phyloP scores from a whole-genome alignment of 1,284 basidiomycete genomes.

The Leccinum pallidistipes region DNA sequence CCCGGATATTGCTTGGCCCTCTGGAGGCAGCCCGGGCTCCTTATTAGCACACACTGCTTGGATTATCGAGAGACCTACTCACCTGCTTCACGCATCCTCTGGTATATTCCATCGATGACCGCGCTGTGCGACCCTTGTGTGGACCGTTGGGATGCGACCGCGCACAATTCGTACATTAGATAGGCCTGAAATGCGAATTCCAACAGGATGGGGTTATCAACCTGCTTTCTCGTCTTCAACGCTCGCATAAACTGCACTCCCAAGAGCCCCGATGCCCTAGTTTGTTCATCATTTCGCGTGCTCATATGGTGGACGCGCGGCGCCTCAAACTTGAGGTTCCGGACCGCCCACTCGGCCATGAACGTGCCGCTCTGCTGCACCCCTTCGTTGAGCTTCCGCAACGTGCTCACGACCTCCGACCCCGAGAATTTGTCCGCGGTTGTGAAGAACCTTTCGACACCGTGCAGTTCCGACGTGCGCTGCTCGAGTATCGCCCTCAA shows the following conservation, averaged over 20 bases:
- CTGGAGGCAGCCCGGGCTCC: conserved; percentile 2
- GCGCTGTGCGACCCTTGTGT: conserved; percentile 11
- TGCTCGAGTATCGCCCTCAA: background rate
- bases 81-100: conserved; percentile 19
- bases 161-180: conserved; percentile 12
- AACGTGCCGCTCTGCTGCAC: conserved; percentile 16
- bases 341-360: conserved; percentile 17
- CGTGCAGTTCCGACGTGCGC: conserved; percentile 18
- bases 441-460: conserved; percentile 17
- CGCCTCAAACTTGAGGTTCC: conserved; percentile 3
- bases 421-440: conserved; percentile 19
- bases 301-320: background rate
- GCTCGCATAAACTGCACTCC: conserved; percentile 12
- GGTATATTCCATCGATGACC: conserved; percentile 20
- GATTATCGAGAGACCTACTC: background rate
- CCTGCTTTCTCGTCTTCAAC: conserved; percentile 12
- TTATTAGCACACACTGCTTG: background rate
- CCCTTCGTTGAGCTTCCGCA: conserved; percentile 19
- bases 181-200: conserved; percentile 24
- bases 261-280: conserved; percentile 6
- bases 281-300: conserved; percentile 5
- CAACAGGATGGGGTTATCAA: conserved; percentile 14
- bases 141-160: conserved; percentile 16
- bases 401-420: conserved; percentile 18
- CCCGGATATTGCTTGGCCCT: conserved; percentile 20